phyloP scores from a whole-genome alignment of 179 eudicot genomes.

The Pouteria campechiana region DNA sequence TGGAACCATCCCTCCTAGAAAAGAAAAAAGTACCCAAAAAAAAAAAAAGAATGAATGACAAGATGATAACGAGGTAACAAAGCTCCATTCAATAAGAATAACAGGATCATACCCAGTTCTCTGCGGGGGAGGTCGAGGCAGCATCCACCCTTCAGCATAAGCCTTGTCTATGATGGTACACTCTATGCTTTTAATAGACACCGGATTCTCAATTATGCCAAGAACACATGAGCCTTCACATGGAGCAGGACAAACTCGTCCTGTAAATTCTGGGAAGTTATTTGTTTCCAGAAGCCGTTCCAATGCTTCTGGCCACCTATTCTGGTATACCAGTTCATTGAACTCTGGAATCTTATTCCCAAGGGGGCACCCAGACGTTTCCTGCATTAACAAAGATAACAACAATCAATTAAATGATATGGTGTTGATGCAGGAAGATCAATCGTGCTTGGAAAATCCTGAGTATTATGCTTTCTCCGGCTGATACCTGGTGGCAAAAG shows the following conservation, averaged over 20 bases:
- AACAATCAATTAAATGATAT: background rate
- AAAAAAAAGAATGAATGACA: conserved; percentile 4
- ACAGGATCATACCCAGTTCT: conserved; percentile 91
- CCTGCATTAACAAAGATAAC: conserved; percentile 40
- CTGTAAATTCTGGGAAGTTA: conserved; percentile 98
- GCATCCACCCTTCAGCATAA: conserved; percentile 98
- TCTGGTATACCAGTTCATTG: conserved; percentile 91
- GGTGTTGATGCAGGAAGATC: too few species aligned
- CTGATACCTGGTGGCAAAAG: conserved; percentile 98
- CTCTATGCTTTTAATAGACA: conserved; percentile 88
- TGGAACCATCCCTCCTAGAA: too few species aligned
- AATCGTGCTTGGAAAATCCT: too few species aligned
- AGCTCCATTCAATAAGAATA: too few species aligned
- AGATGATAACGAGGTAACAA: too few species aligned
- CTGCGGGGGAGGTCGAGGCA: conserved; percentile 85
- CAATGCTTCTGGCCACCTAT: conserved; percentile 96
- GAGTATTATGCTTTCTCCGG: too few species aligned
- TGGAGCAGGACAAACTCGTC: conserved; percentile 98
- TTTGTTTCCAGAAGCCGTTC: conserved; percentile 92
- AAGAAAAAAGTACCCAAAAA: too few species aligned
- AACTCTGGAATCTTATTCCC: conserved; percentile 98
- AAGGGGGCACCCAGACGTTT: conserved; percentile 92
- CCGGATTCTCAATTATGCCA: conserved; percentile 97
- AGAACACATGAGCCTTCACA: conserved; percentile 99
- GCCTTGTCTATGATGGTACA: conserved; percentile 96